Conservation (phyloP, 2,329 filamentous ascomycete genomes). For the Trichoderma sp. region DNA sequence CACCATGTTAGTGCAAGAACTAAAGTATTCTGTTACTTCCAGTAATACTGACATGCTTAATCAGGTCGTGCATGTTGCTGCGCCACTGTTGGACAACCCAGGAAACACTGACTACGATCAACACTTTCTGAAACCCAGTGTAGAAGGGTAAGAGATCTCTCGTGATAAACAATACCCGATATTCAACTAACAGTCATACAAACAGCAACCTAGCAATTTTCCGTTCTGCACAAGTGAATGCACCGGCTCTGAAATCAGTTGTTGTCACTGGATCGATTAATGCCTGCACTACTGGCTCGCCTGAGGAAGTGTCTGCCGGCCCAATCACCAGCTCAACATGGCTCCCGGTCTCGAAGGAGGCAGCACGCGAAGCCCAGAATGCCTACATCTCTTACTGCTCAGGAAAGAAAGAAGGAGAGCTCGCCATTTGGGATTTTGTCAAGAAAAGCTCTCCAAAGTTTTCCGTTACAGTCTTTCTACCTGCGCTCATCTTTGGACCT, state of each 20-base stretch:
- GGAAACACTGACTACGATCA: not conserved
- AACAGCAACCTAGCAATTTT: not conserved
- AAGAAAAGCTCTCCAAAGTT: not conserved
- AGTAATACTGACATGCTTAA: not conserved
- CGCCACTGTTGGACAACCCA: not conserved
- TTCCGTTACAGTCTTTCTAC: not conserved
- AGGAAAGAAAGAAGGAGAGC: not conserved
- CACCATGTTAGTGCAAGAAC: not conserved
- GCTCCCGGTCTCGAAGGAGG: not conserved
- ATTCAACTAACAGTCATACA: not conserved
- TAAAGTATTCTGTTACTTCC: not conserved
- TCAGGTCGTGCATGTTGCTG: not conserved
- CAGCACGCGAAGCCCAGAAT: not conserved
- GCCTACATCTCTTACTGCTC: not conserved
- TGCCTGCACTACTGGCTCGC: not conserved
- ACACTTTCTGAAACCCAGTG: not conserved
- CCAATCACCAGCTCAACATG: not conserved
- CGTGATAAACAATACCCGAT: not conserved
- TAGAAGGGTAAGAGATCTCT: not conserved
- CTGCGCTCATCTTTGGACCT: not conserved
- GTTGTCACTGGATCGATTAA: not conserved
- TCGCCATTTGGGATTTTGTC: not conserved
- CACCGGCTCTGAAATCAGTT: not conserved
- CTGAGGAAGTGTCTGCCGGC: not conserved
- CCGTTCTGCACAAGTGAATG: not conserved